Evolutionary conservation across 2,329 filamentous ascomycete species (phyloP).

Genomic region (Bipolaris gigantea): DNA sequence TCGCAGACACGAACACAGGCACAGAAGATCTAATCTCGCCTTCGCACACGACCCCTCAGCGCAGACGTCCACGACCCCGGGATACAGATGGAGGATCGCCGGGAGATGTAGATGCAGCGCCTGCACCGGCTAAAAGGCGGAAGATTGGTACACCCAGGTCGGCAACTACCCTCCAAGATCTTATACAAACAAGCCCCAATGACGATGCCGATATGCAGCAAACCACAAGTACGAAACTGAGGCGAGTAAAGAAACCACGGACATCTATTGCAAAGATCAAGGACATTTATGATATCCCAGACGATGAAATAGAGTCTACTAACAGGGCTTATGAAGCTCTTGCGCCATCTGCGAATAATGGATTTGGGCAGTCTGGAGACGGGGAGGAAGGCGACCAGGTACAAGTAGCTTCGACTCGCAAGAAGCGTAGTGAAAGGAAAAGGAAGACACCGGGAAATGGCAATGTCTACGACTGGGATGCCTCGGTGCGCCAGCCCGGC

Average conservation of each 20-base stretch:
- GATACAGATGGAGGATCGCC: background rate
- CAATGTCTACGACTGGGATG: background rate
- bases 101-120: background rate
- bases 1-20: background rate
- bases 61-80: background rate
- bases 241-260: conserved; percentile 8
- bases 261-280: background rate
- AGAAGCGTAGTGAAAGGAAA: background rate
- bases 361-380: background rate
- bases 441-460: background rate
- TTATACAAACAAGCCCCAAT: background rate
- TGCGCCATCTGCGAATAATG: background rate
- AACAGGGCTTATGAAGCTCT: background rate
- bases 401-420: background rate
- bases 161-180: conserved; percentile 4
- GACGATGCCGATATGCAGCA: background rate
- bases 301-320: background rate
- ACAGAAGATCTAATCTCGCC: background rate
- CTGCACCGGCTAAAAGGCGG: conserved; percentile 1
- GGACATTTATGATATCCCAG: conserved; percentile 4
- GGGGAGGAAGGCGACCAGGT: background rate
- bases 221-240: conserved; percentile 3
- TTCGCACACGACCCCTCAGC: background rate
- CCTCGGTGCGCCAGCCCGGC: conserved; percentile 2
- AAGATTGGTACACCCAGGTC: conserved; percentile 4